Base-by-base conservation (phyloP, 768 basidiomycete genomes). In the Suillus subalutaceus region DNA sequence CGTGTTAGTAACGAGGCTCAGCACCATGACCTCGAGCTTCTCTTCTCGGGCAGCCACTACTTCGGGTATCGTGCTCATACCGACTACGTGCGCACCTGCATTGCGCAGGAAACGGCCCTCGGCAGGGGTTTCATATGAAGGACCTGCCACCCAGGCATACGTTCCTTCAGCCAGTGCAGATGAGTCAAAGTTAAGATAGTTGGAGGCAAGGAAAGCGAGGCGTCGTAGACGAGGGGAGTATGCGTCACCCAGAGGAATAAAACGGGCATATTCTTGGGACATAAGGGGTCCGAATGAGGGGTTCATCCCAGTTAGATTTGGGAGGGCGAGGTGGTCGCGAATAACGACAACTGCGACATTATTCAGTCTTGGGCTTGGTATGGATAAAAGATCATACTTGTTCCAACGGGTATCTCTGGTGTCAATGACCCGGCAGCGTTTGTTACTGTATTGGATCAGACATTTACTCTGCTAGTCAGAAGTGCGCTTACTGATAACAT, bases 1-100 rank as follows among this genome's bases (percentile, higher is more conserved):
- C 72, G 84, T 83, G 78, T 96, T 96, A 35, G 94, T 96, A 35
- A 94, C 91, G 64, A 96, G 83, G 69, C 91, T 94, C 52, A 96
- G 79, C 5, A 91, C 94, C 77, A 92, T 81, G 62, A 91, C 87
- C 63, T 91, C 84, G 64, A 96, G 70, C 0, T 89, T 90, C 72
- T 89, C 90, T 73, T 93, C 88, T 58, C 87, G 78, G 10, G 91
- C 94, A 0, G 88, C 91, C 30, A 95, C 80, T 32, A 96, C 94
- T 77, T 96, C 94, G 0, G 94, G 94, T 18, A 96, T 86, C 0
- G 95, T 96, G 70, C 92, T 94, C 94, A 96, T 96, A 2, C 94
- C 94, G 2, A 96, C 94, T n/a, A 95, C 91, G 70, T 94, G 93
- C 1, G 90, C 94, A 4, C 94, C 94, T 0, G 86, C 88, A 9